Evolutionary conservation across 2,329 filamentous ascomycete genomes (phyloP).

Genomic region (Fusarium sp.): DNA sequence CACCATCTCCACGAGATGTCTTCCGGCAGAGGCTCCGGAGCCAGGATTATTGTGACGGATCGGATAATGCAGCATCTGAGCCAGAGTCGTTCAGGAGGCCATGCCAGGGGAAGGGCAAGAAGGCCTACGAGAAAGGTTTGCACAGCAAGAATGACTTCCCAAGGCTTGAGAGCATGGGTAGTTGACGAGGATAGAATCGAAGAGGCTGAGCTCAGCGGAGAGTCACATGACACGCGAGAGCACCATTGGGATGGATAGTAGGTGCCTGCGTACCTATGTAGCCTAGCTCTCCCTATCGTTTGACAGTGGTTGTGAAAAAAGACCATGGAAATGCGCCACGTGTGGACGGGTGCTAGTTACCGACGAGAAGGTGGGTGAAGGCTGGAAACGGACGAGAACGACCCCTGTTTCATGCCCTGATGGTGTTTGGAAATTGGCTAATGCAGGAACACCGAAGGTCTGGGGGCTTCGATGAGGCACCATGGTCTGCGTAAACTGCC

Average conservation of each 20-base stretch:
- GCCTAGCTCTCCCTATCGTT: constrained; percentile 12
- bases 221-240: constrained; percentile 35
- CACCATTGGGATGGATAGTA: constrained; percentile 6
- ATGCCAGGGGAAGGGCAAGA: constrained; percentile 11
- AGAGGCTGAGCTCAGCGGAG: constrained; percentile 5
- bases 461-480: constrained; percentile 40
- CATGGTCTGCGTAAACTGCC: constrained; percentile 37
- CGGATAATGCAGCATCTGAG: constrained; percentile 16
- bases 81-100: constrained; percentile 12
- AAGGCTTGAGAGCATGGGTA: too few species aligned
- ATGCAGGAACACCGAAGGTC: constrained; percentile 45
- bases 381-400: constrained; percentile 32
- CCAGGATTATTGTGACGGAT: constrained; percentile 28
- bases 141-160: neutral
- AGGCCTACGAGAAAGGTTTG: constrained; percentile 17
- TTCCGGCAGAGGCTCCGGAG: constrained; percentile 30
- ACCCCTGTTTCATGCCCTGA: constrained; percentile 45
- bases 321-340: constrained; percentile 16
- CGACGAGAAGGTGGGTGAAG: constrained; percentile 23
- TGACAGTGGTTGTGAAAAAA: constrained; percentile 12
- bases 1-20: constrained; percentile 25
- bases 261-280: too few species aligned
- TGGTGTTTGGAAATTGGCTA: constrained; percentile 42
- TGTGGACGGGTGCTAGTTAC: constrained; percentile 12
- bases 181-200: constrained; percentile 7